Evolutionary conservation across 345 rosid species (phyloP), one percentile per base, ranked within the genome.

Genomic region (Arabidopsis thaliana): DNA sequence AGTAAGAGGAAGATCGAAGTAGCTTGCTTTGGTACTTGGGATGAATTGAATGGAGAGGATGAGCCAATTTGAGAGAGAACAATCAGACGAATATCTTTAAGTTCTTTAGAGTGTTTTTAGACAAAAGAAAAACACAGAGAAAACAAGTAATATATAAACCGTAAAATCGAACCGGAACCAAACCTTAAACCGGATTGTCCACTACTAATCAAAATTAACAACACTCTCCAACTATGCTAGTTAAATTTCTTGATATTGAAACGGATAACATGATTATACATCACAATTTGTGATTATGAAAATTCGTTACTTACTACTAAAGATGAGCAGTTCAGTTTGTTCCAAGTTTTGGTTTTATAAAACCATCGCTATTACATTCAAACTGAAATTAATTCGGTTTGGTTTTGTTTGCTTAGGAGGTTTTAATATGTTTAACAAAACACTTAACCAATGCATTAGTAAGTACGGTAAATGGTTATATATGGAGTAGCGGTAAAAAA

Each of bases 1-100:
- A 67, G 12, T 2, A 7, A 58, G 74, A 57, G 38, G 56, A 50
- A 41, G 74, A 69, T 68, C 38, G 37, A 58, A 58, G 60, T 13
- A 48, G 74, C 61, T 58, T 10, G 30, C 14, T 59, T 59, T 65
- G 48, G 50, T 30, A 41, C 13, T 74, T 32, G 38, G n/a, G 44
- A 74, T 25, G 52, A 37, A 57, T 13, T 40, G 20, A 48, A 10
- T 46, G 52, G 51, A 74, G 40, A 44, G 11, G 46, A 45, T 40
- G 38, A 68, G 3, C 48, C 20, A 75, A 58, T 75, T 52, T 65
- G 67, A 37, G 59, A 16, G 65, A 44, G 4, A 36, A 11, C 12
- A 22, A 36, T 10, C 16, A 14, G 59, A 34, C 25, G 66, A 65
- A 42, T 13, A 14, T 53, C 51, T 36, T 23, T 37, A 40, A 44